Percentiles rank a stretch among this genome's conserved stretches.
phyloP scores from a whole-genome alignment of 768 basidiomycete genomes.

The Omphalotus guepiniiformis region DNA sequence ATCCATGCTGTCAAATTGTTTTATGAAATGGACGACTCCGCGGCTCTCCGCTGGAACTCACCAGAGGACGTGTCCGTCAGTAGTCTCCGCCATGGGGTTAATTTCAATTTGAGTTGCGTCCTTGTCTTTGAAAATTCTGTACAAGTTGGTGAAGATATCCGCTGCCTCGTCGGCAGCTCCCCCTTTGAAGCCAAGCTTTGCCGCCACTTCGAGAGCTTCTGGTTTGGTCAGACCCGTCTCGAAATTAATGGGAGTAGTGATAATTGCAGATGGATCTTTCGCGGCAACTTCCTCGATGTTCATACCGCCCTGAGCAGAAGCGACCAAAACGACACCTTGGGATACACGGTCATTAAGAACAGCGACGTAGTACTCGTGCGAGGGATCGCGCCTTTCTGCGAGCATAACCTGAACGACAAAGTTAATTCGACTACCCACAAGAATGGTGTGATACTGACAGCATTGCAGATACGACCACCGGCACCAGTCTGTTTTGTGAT shows the following conservation, averaged over 20 bases:
- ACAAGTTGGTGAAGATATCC: conserved; percentile 89
- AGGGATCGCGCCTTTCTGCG: conserved; percentile 88
- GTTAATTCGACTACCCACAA: conserved; percentile 2
- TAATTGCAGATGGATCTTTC: conserved; percentile 90
- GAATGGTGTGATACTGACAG: conserved; percentile 53
- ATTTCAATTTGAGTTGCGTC: conserved; percentile 99
- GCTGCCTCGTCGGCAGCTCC: conserved; percentile 77
- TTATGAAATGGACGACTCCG: conserved; percentile 9
- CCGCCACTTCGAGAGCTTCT: conserved; percentile 75
- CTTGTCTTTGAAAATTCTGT: conserved; percentile 97
- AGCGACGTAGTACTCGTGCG: conserved; percentile 98
- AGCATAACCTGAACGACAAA: conserved; percentile 78
- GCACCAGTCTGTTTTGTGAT: conserved; percentile 99
- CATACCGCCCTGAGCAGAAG: conserved; percentile 96
- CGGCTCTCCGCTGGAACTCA: conserved; percentile 32
- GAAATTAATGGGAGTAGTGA: conserved; percentile 89
- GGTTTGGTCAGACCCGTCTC: conserved; percentile 71
- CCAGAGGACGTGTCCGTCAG: conserved; percentile 92
- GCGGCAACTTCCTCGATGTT: conserved; percentile 99
- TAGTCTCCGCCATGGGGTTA: conserved; percentile 93
- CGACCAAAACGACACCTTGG: conserved; percentile 89
- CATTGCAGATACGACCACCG: conserved; percentile 89
- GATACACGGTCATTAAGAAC: conserved; percentile 91
- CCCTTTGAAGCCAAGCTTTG: conserved; percentile 84
- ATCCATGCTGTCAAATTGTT: conserved; percentile 73